These are phyloP conservation scores for Zarea fungicola DNA, from an alignment of 2,329 filamentous ascomycete species.

Conservation along the genomic window DNA sequence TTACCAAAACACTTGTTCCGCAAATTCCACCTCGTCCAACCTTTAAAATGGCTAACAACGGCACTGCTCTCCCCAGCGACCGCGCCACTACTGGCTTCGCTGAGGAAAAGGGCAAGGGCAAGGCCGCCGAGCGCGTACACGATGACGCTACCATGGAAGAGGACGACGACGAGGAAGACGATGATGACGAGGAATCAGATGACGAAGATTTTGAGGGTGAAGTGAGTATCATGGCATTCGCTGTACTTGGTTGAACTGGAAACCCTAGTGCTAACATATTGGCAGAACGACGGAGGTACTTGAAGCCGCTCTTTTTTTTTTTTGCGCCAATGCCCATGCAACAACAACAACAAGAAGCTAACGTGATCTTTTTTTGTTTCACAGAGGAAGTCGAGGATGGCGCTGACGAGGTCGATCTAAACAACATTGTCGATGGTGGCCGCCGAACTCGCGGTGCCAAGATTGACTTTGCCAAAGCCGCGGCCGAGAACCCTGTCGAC, in stretches of 20 bases:
- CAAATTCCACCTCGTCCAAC: background rate
- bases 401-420: constrained; percentile 84
- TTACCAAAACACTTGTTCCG: background rate
- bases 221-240: constrained; percentile 17
- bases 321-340: too few relatives aligned
- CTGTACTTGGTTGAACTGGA: background rate
- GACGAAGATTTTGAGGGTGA: constrained; percentile 19
- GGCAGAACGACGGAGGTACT: constrained; percentile 20
- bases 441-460: constrained; percentile 85
- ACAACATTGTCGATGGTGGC: constrained; percentile 76
- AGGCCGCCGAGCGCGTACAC: constrained; percentile 50
- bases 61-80: constrained; percentile 42
- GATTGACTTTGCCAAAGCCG: constrained; percentile 92
- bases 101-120: constrained; percentile 82
- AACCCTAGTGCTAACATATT: constrained; percentile 20
- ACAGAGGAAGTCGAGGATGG: constrained; percentile 64
- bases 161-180: constrained; percentile 67
- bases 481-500: constrained; percentile 67
- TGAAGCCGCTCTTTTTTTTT: constrained; percentile 21
- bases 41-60: constrained; percentile 45
- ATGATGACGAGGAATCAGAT: constrained; percentile 60
- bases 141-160: constrained; percentile 67
- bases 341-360: background rate
- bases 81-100: constrained; percentile 36
- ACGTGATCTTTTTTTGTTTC: constrained; percentile 10